Evolutionary conservation across 176 grass and related monocot genomes (phyloP), one percentile per base, ranked within the genome.

Genomic region (Aegilops longissima): DNA sequence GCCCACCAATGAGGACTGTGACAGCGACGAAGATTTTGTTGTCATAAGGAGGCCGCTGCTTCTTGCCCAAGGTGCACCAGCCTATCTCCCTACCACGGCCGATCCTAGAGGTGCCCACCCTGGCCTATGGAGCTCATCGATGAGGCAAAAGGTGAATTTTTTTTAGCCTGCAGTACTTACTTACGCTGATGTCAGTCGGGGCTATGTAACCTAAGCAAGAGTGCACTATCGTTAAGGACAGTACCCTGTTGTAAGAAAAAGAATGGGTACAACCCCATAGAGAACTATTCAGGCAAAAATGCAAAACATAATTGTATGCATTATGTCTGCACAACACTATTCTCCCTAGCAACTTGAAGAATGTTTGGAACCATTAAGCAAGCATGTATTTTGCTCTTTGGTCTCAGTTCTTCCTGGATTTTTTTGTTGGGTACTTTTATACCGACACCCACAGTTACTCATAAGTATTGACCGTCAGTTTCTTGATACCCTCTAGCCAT

Each of bases 11-110:
- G 68, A 56, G 9, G 88, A 91, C 82, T 98, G 88, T 44, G 96
- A 98, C 63, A 95, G 91, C 18, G 96, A 95, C 86, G 96, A 98
- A 86, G 96, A 98, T 87, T 95, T 98, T 77, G 90, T 95, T 12
- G 84, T 98, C 36, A 88, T 94, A 89, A 91, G 93, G 80, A 91
- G 92, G 78, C 96, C 96, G 6, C 90, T 98, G 77, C 83, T 95
- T 61, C 76, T 90, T 49, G 74, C 96, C 63, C 91, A 98, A 81
- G 78, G 84, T 61, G 78, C 89, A 39, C 72, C 88, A 33, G 27
- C 83, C 76, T 97, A 93, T 87, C 71, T 92, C 62, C 83, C 91
- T 23, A 92, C 45, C 36, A 86, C 89, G 1, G 68, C 72, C 5
- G 86, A 92, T 56, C 42, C 51, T 33, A 88, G 80, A 95, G 87